Evolutionary conservation across 2,329 filamentous ascomycete species (phyloP), one percentile per base, ranked within the genome.

Genomic region (Elsinoe arachidis): DNA sequence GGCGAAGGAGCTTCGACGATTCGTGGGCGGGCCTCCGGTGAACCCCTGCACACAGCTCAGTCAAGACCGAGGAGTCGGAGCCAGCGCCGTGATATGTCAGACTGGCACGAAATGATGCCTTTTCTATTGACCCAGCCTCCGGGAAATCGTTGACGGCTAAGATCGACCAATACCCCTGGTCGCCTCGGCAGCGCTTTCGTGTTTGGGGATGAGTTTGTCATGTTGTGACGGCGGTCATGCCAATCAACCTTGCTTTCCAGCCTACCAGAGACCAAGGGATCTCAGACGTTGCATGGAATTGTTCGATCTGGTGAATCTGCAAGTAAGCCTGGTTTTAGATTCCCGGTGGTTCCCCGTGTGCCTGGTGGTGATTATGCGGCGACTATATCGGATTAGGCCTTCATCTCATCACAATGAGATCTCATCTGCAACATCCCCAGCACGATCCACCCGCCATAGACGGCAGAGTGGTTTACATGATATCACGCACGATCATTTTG

Each of bases 401-500:
- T 46, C 41, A 46, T 46, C 41, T 46, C 41, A 46, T 46, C 41
- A 46, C 41, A 12, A 46, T 46, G 41, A 26, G 41, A 46, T 46
- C 41, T 12, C 41, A 46, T 46, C 41, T 46, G 41, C 41, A 23
- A 23, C 41, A 46, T 23, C 9, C 26, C 26, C 21, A 46, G 41
- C 41, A 23, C 41, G 41, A 23, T 23, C 41, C 41, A 43, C n/a
- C 41, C 12, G 10, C 26, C n/a, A n/a, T 30, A 26, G 21, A 46
- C 41, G 41, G 41, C 26, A 23, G 41, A 43, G 12, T 46, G 10
- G 21, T 46, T 26, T 23, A 46, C 41, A 46, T 46, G 41, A 46
- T 46, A 46, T 46, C 41, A 46, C 41, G 17, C 19, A 23, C 41
- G 41, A 46, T 46, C 41, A 46, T 26, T 23, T 2, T 12, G 19